Conservation (phyloP, 768 basidiomycete genomes). For the Russula foetens region DNA sequence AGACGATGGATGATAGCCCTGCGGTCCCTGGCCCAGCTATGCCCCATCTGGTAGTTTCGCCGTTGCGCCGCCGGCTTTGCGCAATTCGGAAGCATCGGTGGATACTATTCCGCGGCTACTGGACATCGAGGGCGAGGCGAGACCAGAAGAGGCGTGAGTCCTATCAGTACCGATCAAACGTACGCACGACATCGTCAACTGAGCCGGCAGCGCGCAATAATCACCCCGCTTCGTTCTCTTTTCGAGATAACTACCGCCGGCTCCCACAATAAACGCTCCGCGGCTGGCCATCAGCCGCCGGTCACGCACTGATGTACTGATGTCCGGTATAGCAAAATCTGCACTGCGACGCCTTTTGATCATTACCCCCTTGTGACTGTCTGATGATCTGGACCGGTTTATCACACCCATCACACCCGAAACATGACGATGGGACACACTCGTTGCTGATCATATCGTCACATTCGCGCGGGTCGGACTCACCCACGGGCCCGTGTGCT, state of each 20-base stretch:
- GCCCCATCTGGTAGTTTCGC: background rate
- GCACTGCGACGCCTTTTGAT: background rate
- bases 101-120: constrained; percentile 4
- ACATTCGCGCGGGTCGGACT: background rate
- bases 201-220: background rate
- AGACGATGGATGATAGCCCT: background rate
- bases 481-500: background rate
- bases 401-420: background rate
- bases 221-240: background rate
- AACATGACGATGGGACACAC: background rate
- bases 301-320: background rate
- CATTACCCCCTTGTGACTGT: background rate
- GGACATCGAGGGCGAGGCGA: background rate
- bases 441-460: background rate
- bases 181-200: background rate
- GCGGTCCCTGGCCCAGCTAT: background rate
- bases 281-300: constrained; percentile 9
- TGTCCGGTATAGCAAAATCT: background rate
- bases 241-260: constrained; percentile 6
- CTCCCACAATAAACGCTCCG: background rate
- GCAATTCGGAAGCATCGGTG: background rate
- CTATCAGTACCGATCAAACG: background rate
- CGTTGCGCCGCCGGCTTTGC: constrained; percentile 20
- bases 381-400: background rate
- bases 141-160: background rate